These are phyloP conservation scores for Tylopilus sp. DNA, from an alignment of 768 basidiomycete species.

Conservation along the genomic window DNA sequence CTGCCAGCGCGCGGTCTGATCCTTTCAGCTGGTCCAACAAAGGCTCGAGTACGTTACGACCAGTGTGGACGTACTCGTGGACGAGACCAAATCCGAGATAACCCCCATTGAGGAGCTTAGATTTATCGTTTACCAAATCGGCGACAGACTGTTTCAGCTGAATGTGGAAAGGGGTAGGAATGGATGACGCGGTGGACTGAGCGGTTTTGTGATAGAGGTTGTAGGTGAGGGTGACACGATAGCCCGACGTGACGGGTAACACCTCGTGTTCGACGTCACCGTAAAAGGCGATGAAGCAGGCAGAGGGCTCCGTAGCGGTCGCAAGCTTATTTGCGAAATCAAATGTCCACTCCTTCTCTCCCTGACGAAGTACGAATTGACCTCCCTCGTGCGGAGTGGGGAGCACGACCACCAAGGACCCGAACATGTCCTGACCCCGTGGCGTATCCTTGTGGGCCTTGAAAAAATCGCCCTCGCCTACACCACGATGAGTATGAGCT, in stretches of 20 bases:
- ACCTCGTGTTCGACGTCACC: constrained; percentile 48
- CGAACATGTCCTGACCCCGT: constrained; percentile 40
- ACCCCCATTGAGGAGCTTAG: constrained; percentile 5
- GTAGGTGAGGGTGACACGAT: constrained; percentile 45
- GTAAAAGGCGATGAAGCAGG: constrained; percentile 42
- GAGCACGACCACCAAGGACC: constrained; percentile 50
- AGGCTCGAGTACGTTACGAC: background rate
- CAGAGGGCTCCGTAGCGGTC: background rate
- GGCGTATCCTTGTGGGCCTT: constrained; percentile 33
- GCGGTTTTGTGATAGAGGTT: constrained; percentile 27
- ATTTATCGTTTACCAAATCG: background rate
- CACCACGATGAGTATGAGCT: background rate
- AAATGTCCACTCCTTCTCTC: constrained; percentile 1
- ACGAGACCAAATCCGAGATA: constrained; percentile 14
- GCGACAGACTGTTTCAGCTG: constrained; percentile 1
- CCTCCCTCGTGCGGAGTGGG: constrained; percentile 32
- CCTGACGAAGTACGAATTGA: constrained; percentile 9
- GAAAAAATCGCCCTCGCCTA: constrained; percentile 8
- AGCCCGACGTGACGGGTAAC: constrained; percentile 37
- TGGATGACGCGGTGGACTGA: background rate
- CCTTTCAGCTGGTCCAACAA: constrained; percentile 13
- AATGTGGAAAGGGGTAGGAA: background rate
- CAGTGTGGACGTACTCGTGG: constrained; percentile 12
- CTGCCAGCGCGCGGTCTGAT: constrained; percentile 5
- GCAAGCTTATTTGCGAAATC: constrained; percentile 3